Conservation (phyloP, 2,329 filamentous ascomycete species). For the Fusarium nanum region DNA sequence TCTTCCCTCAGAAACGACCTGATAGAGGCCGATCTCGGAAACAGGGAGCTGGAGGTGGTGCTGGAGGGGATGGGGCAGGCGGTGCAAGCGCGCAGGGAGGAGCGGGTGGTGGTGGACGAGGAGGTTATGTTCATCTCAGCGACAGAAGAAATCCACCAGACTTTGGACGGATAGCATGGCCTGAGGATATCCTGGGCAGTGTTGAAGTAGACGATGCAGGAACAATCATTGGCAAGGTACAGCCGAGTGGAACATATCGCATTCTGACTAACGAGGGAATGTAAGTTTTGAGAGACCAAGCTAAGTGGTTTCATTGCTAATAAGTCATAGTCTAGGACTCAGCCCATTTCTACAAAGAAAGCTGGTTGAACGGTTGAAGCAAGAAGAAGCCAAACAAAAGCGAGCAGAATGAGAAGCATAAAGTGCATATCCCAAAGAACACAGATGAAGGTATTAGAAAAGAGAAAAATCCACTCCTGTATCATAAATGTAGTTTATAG, state of each 20-base stretch:
- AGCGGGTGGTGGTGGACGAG: constrained; percentile 68
- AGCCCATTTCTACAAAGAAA: constrained; percentile 63
- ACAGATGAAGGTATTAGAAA: not conserved
- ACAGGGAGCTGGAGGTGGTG: constrained; percentile 55
- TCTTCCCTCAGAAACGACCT: constrained; percentile 59
- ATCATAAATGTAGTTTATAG: constrained; percentile 20
- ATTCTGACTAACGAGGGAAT: constrained; percentile 74
- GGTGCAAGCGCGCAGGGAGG: constrained; percentile 72
- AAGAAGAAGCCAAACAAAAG: constrained; percentile 60
- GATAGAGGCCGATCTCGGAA: constrained; percentile 49
- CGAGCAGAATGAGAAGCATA: constrained; percentile 28
- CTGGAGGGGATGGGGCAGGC: constrained; percentile 61
- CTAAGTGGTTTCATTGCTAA: constrained; percentile 32
- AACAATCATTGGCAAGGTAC: constrained; percentile 67
- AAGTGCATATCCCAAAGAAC: not conserved
- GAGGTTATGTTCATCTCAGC: constrained; percentile 74
- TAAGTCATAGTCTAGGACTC: constrained; percentile 46
- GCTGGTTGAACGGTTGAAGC: constrained; percentile 63
- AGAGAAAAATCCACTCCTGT: not conserved
- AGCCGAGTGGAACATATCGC: constrained; percentile 72
- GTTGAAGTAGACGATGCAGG: constrained; percentile 71
- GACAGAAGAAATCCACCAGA: constrained; percentile 73
- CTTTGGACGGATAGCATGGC: constrained; percentile 75
- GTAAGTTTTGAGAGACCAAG: constrained; percentile 59
- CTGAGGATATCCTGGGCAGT: constrained; percentile 76